These are phyloP conservation scores for Globisporangium megalacanthum DNA, from an alignment of 352 stramenopile species.

Conservation along the genomic window DNA sequence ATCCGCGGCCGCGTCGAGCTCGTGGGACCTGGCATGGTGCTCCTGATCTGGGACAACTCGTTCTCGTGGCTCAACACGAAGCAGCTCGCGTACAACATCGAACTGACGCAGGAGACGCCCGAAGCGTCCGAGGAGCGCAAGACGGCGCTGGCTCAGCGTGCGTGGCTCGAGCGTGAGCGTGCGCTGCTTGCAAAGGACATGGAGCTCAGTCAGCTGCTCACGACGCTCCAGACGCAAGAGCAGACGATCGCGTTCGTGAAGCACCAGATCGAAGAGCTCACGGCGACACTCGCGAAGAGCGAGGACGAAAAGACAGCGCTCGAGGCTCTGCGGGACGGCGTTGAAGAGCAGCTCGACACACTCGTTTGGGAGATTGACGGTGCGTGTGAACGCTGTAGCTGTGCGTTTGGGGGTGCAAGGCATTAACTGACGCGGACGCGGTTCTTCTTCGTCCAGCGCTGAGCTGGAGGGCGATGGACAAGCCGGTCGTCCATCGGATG, in stretches of 20 bases:
- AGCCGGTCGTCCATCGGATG: constrained; percentile 21
- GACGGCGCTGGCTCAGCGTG: constrained; percentile 39
- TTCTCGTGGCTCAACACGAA: constrained; percentile 82
- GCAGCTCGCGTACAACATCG: constrained; percentile 66
- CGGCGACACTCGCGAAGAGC: constrained; percentile 25
- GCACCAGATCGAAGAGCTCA: constrained; percentile 57
- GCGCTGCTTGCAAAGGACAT: constrained; percentile 28
- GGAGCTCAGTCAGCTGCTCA: constrained; percentile 34
- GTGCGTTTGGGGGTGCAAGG: neutral
- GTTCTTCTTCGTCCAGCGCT: constrained; percentile 19
- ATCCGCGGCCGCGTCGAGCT: constrained; percentile 40
- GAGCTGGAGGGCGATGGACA: constrained; percentile 43
- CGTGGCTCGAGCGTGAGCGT: constrained; percentile 37
- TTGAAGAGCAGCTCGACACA: constrained; percentile 48
- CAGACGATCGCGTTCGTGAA: constrained; percentile 42
- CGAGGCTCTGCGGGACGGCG: constrained; percentile 28
- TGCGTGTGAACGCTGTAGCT: constrained; percentile 10
- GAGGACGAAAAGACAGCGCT: constrained; percentile 32
- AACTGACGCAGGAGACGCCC: constrained; percentile 54
- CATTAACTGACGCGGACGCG: neutral
- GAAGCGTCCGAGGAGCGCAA: constrained; percentile 33
- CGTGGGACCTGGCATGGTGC: constrained; percentile 44
- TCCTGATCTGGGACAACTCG: constrained; percentile 77
- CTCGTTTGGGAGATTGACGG: constrained; percentile 65
- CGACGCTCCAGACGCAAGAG: constrained; percentile 36